These are phyloP conservation scores for Candida sanyaensis DNA, from an alignment of 1,139 yeast species.

Conservation along the genomic window DNA sequence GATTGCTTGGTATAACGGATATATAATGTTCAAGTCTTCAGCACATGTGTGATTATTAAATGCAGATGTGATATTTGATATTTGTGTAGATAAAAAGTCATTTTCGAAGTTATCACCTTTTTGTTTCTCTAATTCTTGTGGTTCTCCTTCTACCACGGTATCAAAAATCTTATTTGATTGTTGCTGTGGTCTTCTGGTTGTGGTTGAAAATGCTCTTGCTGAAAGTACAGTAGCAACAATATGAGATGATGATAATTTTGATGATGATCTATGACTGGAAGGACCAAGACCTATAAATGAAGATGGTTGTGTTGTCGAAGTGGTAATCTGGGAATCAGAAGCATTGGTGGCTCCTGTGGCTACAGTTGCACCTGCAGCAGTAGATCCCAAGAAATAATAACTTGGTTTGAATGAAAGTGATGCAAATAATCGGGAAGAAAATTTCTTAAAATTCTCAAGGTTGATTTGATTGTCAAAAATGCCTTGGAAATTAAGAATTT, in stretches of 20 bases:
- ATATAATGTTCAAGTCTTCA: slow-evolving; percentile 33
- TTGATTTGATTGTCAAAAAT: slow-evolving; percentile 11
- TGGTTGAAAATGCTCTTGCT: slow-evolving; percentile 9
- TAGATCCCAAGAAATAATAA: not conserved
- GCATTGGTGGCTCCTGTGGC: not conserved
- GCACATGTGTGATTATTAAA: slow-evolving; percentile 18
- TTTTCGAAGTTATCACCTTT: slow-evolving; percentile 20
- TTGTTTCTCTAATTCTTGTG: not conserved
- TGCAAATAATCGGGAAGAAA: slow-evolving; percentile 8
- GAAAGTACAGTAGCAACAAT: slow-evolving; percentile 9
- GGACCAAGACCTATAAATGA: not conserved
- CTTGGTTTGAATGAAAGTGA: slow-evolving; percentile 11
- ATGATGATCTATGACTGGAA: not conserved
- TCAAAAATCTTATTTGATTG: not conserved
- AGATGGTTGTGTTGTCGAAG: not conserved
- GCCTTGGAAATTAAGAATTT: slow-evolving; percentile 15
- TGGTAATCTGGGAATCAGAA: not conserved
- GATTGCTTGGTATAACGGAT: slow-evolving; percentile 46
- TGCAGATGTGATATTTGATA: slow-evolving; percentile 19
- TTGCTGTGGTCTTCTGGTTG: slow-evolving; percentile 5
- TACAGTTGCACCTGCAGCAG: slow-evolving; percentile 2
- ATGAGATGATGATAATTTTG: slow-evolving; percentile 1
- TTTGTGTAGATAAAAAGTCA: slow-evolving; percentile 25
- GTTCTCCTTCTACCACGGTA: not conserved
- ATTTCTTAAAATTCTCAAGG: slow-evolving; percentile 12